These are phyloP conservation scores for Starmerella powellii DNA, from an alignment of 805 yeast genomes.

Conservation along the genomic window DNA sequence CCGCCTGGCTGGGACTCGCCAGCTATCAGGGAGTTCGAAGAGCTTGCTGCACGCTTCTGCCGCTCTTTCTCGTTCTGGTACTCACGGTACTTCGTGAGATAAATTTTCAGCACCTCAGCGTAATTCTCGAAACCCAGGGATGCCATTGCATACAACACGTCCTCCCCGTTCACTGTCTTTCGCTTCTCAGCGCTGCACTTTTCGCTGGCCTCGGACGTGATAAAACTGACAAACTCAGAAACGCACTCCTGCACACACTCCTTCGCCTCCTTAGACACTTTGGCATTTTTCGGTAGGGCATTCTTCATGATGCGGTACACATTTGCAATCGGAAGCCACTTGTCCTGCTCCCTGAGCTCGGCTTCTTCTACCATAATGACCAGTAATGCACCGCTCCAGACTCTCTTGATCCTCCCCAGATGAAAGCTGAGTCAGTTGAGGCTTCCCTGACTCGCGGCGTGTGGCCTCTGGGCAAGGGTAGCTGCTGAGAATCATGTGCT, in stretches of 20 bases:
- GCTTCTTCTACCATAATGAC: constrained; percentile 27
- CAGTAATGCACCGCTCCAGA: neutral
- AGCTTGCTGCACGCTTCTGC: constrained; percentile 13
- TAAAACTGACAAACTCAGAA: constrained; percentile 53
- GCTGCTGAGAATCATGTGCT: no score
- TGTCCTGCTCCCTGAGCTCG: constrained; percentile 48
- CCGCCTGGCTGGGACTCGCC: neutral
- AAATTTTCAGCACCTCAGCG: constrained; percentile 55
- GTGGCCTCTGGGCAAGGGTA: no score
- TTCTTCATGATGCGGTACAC: constrained; percentile 65
- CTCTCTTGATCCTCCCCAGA: neutral
- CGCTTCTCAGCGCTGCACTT: constrained; percentile 53
- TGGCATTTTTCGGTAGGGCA: constrained; percentile 61
- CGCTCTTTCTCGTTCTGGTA: constrained; percentile 21
- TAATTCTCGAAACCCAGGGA: constrained; percentile 59
- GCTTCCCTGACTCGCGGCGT: no score
- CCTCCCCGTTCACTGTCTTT: constrained; percentile 62
- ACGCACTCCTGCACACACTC: constrained; percentile 68
- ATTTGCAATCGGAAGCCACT: constrained; percentile 51
- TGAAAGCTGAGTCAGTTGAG: no score
- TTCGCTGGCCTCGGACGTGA: constrained; percentile 54
- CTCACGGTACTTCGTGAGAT: constrained; percentile 55
- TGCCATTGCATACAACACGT: constrained; percentile 49
- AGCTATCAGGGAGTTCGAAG: neutral
- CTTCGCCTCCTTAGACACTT: constrained; percentile 67